These are phyloP conservation scores for Pythium brachiatum DNA, from an alignment of 352 stramenopile species.

Conservation along the genomic window DNA sequence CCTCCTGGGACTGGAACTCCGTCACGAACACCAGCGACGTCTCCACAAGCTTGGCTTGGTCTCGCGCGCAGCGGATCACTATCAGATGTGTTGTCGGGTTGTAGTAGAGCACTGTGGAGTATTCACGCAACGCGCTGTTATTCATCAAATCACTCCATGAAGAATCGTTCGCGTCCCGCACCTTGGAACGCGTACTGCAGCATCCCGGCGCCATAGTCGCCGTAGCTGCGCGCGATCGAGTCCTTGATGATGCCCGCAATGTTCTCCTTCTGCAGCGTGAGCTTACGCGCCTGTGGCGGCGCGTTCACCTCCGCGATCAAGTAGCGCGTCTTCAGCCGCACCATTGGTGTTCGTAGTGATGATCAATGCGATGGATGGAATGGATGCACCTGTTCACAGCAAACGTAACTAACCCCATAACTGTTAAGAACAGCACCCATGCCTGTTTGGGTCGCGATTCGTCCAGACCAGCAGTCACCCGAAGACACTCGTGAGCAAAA, in stretches of 20 bases:
- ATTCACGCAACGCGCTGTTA: neutral
- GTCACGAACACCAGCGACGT: slow-evolving; percentile 75
- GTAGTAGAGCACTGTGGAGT: slow-evolving; percentile 55
- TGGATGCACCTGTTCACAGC: neutral
- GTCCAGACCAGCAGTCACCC: slow-evolving; percentile 7
- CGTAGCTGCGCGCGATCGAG: slow-evolving; percentile 64
- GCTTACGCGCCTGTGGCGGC: slow-evolving; percentile 35
- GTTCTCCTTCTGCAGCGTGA: slow-evolving; percentile 58
- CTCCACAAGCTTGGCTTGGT: slow-evolving; percentile 73
- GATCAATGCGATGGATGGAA: neutral
- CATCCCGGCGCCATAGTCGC: slow-evolving; percentile 62
- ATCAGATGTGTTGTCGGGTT: slow-evolving; percentile 49
- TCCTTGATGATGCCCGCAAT: slow-evolving; percentile 53
- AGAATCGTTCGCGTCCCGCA: slow-evolving; percentile 13
- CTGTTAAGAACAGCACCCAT: neutral
- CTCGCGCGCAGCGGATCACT: slow-evolving; percentile 60
- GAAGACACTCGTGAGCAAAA: slow-evolving; percentile 19
- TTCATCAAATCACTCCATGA: neutral
- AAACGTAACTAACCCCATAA: neutral
- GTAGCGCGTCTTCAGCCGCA: slow-evolving; percentile 78
- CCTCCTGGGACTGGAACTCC: slow-evolving; percentile 51
- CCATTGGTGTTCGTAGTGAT: slow-evolving; percentile 33
- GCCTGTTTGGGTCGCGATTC: neutral
- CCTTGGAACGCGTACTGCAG: slow-evolving; percentile 81
- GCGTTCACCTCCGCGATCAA: slow-evolving; percentile 53